Percentiles rank a stretch among this genome's conserved stretches.
These are phyloP conservation scores for Leptosphaerulina australis DNA, from an alignment of 2,329 filamentous ascomycete species.

Conservation along the genomic window DNA sequence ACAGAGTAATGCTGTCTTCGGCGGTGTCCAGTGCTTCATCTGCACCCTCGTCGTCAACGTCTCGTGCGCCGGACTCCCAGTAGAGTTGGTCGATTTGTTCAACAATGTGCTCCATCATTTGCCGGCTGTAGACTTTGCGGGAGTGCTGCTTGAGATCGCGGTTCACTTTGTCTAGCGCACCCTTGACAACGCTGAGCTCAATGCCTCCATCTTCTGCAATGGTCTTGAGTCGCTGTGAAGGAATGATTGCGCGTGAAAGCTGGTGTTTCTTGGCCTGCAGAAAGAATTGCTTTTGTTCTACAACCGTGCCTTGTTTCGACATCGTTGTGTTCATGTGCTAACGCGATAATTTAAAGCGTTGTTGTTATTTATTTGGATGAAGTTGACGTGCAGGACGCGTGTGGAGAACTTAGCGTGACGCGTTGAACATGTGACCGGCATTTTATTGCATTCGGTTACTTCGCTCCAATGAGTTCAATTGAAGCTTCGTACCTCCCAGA, in stretches of 20 bases:
- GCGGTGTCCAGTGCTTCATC: conserved; percentile 43
- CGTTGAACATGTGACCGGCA: conserved; percentile 5
- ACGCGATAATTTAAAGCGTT: background rate
- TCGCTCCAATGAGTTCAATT: no score
- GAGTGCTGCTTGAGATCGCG: conserved; percentile 68
- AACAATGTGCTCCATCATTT: conserved; percentile 72
- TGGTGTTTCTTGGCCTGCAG: conserved; percentile 66
- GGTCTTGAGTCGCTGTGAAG: conserved; percentile 61
- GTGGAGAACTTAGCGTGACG: conserved; percentile 15
- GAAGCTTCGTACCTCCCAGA: no score
- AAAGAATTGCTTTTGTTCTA: conserved; percentile 69
- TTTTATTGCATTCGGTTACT: background rate
- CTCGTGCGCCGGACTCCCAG: conserved; percentile 55
- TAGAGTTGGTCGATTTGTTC: conserved; percentile 75
- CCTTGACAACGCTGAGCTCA: conserved; percentile 55
- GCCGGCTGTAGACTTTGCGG: conserved; percentile 68
- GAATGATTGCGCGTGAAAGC: conserved; percentile 64
- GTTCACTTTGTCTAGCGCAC: conserved; percentile 65
- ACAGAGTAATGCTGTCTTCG: conserved; percentile 48
- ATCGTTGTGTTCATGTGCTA: conserved; percentile 11
- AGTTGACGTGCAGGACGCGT: conserved; percentile 4
- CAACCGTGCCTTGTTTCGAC: conserved; percentile 50
- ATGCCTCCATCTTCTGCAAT: conserved; percentile 57
- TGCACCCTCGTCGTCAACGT: conserved; percentile 24
- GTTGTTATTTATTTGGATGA: background rate